Conservation (phyloP, 345 rosid genomes). For the Noccaea bulbosa region DNA sequence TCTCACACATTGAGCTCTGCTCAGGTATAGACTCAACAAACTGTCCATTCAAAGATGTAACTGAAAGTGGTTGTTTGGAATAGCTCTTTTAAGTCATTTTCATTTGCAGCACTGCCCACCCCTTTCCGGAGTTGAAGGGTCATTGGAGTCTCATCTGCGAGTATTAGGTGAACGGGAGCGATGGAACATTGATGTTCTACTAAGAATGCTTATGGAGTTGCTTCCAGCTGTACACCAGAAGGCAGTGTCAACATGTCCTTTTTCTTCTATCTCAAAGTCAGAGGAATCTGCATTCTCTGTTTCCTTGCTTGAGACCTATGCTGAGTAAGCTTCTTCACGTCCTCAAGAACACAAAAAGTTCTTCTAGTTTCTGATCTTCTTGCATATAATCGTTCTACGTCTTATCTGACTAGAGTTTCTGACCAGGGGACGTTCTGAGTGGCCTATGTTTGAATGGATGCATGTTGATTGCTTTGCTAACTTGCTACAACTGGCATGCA, state of each 20-base stretch:
- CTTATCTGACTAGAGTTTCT: constrained; percentile 31
- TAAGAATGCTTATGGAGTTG: constrained; percentile 79
- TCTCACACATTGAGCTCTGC: constrained; percentile 75
- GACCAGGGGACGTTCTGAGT: constrained; percentile 71
- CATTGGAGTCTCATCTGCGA: constrained; percentile 84
- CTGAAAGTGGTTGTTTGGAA: constrained; percentile 33
- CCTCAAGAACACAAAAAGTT: constrained; percentile 18
- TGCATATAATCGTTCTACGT: constrained; percentile 1
- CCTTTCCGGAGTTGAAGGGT: constrained; percentile 95
- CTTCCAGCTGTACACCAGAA: constrained; percentile 72
- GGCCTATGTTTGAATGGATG: constrained; percentile 96
- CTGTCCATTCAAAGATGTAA: constrained; percentile 28
- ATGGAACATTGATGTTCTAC: constrained; percentile 87
- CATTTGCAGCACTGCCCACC: constrained; percentile 82
- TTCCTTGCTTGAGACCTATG: constrained; percentile 68
- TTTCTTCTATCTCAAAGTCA: constrained; percentile 57
- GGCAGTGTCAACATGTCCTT: constrained; percentile 84
- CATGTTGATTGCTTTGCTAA: constrained; percentile 87
- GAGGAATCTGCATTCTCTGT: constrained; percentile 55
- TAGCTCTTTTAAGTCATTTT: constrained; percentile 22
- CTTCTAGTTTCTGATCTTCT: constrained; percentile 24
- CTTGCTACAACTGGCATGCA: constrained; percentile 74
- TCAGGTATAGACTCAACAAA: constrained; percentile 54
- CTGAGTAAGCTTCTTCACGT: constrained; percentile 55
- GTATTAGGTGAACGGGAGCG: constrained; percentile 94